phyloP scores from a whole-genome alignment of 2,329 filamentous ascomycete genomes.

The Fusarium sarcochroum region DNA sequence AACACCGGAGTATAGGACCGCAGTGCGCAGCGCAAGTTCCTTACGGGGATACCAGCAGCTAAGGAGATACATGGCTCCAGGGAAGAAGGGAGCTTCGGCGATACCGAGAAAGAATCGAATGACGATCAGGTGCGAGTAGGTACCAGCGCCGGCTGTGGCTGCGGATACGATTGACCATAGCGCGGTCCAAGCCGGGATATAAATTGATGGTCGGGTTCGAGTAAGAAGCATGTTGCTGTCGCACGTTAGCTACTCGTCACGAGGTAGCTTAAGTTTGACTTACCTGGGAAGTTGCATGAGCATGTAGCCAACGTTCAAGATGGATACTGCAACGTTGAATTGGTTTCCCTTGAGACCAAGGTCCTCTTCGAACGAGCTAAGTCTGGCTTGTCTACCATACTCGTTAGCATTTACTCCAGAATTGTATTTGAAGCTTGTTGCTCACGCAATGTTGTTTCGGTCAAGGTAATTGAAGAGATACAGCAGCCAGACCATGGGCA shows the following conservation, averaged over 20 bases:
- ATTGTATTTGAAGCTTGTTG: not conserved
- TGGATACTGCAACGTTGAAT: conserved; percentile 47
- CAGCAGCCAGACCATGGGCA: conserved; percentile 44
- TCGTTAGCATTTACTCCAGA: not conserved
- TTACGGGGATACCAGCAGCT: conserved; percentile 46
- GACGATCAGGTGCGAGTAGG: conserved; percentile 19
- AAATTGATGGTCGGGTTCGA: conserved; percentile 35
- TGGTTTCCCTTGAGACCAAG: conserved; percentile 43
- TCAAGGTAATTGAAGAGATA: conserved; percentile 48
- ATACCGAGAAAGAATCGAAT: conserved; percentile 44
- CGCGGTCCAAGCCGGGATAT: conserved; percentile 33
- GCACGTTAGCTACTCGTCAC: not conserved
- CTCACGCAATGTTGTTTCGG: conserved; percentile 43
- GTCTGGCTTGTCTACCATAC: conserved; percentile 40
- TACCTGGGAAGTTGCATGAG: conserved; percentile 23
- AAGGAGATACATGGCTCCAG: conserved; percentile 4
- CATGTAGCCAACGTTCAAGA: conserved; percentile 46
- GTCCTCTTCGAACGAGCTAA: conserved; percentile 44
- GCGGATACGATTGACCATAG: conserved; percentile 45
- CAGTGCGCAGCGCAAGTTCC: conserved; percentile 46
- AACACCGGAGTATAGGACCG: conserved; percentile 45
- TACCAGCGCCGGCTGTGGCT: conserved; percentile 32
- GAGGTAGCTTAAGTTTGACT: too few species aligned
- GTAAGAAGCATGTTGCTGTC: conserved; percentile 34
- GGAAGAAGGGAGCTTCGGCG: conserved; percentile 45